phyloP scores from a whole-genome alignment of 139 green algal species.

The Pedinophyceae sp. region DNA sequence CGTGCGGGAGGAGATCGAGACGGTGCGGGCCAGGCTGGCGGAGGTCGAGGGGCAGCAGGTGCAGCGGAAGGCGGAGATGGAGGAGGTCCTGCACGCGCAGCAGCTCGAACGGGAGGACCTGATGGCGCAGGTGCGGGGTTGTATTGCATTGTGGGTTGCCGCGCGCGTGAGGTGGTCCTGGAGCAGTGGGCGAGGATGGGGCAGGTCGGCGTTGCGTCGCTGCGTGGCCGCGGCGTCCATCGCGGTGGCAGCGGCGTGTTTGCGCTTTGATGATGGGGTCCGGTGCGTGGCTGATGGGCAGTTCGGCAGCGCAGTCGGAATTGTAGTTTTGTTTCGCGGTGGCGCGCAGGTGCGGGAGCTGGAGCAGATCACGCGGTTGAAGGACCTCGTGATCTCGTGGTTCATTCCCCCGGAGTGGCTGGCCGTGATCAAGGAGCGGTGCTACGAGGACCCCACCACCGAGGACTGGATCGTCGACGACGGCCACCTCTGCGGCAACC shows the following conservation, averaged over 20 bases:
- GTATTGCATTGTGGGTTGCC: too few species aligned
- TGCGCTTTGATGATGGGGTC: too few species aligned
- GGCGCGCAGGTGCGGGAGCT: background rate
- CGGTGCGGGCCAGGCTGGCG: background rate
- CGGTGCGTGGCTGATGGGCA: too few species aligned
- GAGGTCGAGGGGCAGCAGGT: background rate
- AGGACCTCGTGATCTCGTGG: background rate
- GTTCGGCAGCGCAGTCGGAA: too few species aligned
- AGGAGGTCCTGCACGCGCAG: background rate
- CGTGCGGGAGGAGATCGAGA: background rate
- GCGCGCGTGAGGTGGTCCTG: too few species aligned
- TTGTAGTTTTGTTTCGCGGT: too few species aligned
- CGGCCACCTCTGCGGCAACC: background rate
- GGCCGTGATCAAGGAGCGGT: background rate
- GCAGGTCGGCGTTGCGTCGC: too few species aligned
- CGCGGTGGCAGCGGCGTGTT: too few species aligned
- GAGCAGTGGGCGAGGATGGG: too few species aligned
- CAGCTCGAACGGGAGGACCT: background rate
- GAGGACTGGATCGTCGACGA: background rate
- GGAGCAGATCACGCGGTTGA: background rate
- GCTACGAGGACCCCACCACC: background rate
- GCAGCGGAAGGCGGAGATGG: background rate
- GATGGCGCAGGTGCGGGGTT: too few species aligned
- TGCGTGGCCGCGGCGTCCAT: too few species aligned
- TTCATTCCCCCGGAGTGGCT: background rate